These are phyloP conservation scores for Talaromyces liani DNA, from an alignment of 495 filamentous ascomycete genomes.

Conservation along the genomic window DNA sequence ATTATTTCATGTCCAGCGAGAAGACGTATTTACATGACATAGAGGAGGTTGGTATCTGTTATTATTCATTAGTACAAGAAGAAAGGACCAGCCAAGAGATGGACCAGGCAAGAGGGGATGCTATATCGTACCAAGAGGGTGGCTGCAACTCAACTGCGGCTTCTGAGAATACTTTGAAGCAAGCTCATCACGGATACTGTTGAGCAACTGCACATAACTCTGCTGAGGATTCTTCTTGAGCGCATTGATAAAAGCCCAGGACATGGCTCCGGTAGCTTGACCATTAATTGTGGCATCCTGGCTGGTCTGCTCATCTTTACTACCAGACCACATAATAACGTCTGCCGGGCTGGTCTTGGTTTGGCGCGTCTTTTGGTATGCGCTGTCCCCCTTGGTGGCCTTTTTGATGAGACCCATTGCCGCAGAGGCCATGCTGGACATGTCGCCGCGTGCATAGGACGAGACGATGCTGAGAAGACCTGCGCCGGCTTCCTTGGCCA, in stretches of 20 bases:
- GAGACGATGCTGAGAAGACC: constrained; percentile 82
- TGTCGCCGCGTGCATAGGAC: constrained; percentile 80
- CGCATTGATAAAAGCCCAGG: constrained; percentile 90
- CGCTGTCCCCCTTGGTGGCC: constrained; percentile 70
- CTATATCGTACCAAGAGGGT: constrained; percentile 73
- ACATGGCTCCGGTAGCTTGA: constrained; percentile 93
- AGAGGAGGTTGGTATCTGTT: constrained; percentile 52
- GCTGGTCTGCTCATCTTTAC: constrained; percentile 91
- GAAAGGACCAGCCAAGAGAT: constrained; percentile 13
- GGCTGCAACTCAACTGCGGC: constrained; percentile 94
- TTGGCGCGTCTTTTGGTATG: constrained; percentile 63
- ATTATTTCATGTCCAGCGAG: neutral
- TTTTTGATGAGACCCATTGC: constrained; percentile 90
- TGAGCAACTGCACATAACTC: constrained; percentile 90
- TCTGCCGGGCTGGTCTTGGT: constrained; percentile 95
- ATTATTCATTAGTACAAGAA: constrained; percentile 10
- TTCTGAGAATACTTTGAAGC: constrained; percentile 90
- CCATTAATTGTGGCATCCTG: constrained; percentile 58
- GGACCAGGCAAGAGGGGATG: constrained; percentile 10
- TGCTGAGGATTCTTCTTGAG: constrained; percentile 92
- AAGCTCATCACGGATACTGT: constrained; percentile 87
- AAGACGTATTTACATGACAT: constrained; percentile 49
- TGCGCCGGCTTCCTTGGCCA: constrained; percentile 93
- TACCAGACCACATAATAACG: constrained; percentile 96
- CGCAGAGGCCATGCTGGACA: constrained; percentile 70